Percentiles rank a stretch among this genome's conserved stretches.
These are phyloP conservation scores for Plasmodium vinckei DNA, from an alignment of 169 alveolate genomes.

Conservation along the genomic window DNA sequence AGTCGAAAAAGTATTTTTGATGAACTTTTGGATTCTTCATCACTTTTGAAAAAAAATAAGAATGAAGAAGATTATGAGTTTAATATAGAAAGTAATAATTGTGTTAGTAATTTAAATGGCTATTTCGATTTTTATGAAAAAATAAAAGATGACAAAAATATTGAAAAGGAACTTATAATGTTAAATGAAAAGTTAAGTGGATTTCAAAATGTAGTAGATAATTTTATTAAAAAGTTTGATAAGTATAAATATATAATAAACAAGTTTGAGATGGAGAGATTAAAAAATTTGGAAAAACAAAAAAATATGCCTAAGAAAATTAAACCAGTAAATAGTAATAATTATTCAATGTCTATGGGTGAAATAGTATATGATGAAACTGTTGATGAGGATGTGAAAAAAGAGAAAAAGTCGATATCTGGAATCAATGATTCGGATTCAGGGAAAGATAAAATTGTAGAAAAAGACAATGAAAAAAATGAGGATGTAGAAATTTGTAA, in stretches of 20 bases:
- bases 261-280: constrained; percentile 23
- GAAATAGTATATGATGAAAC: constrained; percentile 1
- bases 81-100: constrained; percentile 48
- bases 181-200: constrained; percentile 50
- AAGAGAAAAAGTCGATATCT: constrained; percentile 12
- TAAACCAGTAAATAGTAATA: background rate
- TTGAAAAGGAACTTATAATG: constrained; percentile 62
- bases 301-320: background rate
- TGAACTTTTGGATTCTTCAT: constrained; percentile 34
- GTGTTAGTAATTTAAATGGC: constrained; percentile 29
- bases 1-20: constrained; percentile 31
- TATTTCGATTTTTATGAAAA: constrained; percentile 62
- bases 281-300: too few species aligned
- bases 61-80: constrained; percentile 41
- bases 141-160: constrained; percentile 59
- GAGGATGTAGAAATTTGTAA: constrained; percentile 9
- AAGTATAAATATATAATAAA: constrained; percentile 68
- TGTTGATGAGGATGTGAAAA: background rate
- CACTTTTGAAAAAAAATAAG: constrained; percentile 24
- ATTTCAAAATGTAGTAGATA: constrained; percentile 52
- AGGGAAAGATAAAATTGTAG: background rate
- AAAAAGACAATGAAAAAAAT: constrained; percentile 3
- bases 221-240: constrained; percentile 58
- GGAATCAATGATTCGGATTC: background rate
- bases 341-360: background rate